Evolutionary conservation across 2,329 filamentous ascomycete species (phyloP).

Genomic region (Sporothrix schenckii): DNA sequence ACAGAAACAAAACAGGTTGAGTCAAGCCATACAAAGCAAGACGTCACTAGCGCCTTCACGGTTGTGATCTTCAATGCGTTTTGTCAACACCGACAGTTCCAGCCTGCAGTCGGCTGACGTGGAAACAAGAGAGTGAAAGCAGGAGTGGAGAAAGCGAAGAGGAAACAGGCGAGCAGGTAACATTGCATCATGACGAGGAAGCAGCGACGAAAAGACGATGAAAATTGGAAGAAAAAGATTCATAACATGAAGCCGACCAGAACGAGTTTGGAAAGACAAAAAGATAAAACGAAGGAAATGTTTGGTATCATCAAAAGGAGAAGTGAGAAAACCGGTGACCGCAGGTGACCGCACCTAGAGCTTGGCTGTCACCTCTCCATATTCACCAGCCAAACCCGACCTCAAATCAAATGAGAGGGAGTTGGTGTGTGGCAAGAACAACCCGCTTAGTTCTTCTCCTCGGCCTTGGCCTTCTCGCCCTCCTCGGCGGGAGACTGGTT

Average conservation of each 20-base stretch:
- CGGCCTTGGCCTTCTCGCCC: constrained; percentile 53
- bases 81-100: neutral
- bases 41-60: constrained; percentile 33
- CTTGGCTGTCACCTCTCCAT: constrained; percentile 21
- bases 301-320: constrained; percentile 37
- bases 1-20: constrained; percentile 35
- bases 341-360: neutral
- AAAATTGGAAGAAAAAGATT: neutral
- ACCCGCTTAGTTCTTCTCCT: constrained; percentile 45
- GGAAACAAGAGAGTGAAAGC: neutral
- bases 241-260: constrained; percentile 6
- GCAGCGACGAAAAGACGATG: neutral
- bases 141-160: neutral
- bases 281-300: constrained; percentile 35
- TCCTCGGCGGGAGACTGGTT: constrained; percentile 57
- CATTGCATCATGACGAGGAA: constrained; percentile 18
- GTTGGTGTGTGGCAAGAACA: constrained; percentile 28
- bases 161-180: neutral
- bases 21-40: constrained; percentile 44
- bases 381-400: constrained; percentile 7
- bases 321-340: neutral
- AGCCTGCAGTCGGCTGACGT: neutral
- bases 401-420: neutral
- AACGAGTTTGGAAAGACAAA: constrained; percentile 31
- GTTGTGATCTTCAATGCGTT: constrained; percentile 30